These are phyloP conservation scores for Pseudogymnoascus sp. DNA, from an alignment of 2,329 filamentous ascomycete genomes.

Conservation along the genomic window DNA sequence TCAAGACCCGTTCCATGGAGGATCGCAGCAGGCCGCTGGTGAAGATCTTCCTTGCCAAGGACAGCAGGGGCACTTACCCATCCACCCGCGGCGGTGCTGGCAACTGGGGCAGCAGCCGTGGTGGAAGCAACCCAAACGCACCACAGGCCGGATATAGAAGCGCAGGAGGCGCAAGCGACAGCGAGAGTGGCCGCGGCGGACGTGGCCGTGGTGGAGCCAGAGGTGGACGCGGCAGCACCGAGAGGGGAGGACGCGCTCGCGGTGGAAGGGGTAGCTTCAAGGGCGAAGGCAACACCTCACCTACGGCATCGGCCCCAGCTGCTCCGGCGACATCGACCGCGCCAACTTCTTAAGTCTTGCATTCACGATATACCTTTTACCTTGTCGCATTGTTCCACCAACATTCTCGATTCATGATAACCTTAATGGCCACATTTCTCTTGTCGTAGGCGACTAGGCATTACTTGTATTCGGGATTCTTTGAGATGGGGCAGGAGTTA, in stretches of 20 bases:
- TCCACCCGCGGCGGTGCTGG: constrained; percentile 57
- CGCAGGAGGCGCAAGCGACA: constrained; percentile 71
- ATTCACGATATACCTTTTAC: constrained; percentile 21
- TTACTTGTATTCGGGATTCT: constrained; percentile 23
- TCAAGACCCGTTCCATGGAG: constrained; percentile 62
- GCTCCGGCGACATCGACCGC: constrained; percentile 34
- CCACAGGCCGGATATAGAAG: constrained; percentile 72
- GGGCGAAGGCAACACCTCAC: constrained; percentile 50
- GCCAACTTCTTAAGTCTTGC: constrained; percentile 19
- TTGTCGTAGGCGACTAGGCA: constrained; percentile 25
- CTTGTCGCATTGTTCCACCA: constrained; percentile 18
- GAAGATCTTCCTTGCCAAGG: constrained; percentile 71
- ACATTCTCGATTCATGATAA: constrained; percentile 27
- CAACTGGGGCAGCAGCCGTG: constrained; percentile 58
- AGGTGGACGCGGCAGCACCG: constrained; percentile 42
- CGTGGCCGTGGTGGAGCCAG: constrained; percentile 51
- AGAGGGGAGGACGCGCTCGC: constrained; percentile 48
- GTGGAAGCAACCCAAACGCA: constrained; percentile 49
- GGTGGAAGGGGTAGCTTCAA: constrained; percentile 51
- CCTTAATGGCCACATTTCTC: constrained; percentile 24
- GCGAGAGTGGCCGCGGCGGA: constrained; percentile 50
- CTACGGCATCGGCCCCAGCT: constrained; percentile 32
- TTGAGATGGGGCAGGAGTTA: constrained; percentile 27
- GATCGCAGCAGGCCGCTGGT: constrained; percentile 74
- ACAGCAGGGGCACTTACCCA: constrained; percentile 43